A percentile compares a stretch with the other conserved stretches of the same genome.
phyloP scores from a whole-genome alignment of 306 rosid genomes.

The Ziziphus jujuba region DNA sequence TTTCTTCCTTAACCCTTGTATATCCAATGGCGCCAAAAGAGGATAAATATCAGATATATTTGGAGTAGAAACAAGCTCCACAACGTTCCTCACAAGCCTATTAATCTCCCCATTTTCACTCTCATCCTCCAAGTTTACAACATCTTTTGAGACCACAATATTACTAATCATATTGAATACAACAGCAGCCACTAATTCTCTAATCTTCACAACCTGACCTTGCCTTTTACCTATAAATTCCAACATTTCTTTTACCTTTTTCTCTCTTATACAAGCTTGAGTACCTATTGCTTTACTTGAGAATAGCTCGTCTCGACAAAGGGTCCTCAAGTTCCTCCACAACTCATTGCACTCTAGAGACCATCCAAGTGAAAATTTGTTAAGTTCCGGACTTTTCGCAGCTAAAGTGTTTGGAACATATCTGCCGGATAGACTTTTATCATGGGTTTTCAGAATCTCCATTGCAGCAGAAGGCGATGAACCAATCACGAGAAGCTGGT shows the following conservation, averaged over 20 bases:
- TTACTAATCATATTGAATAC: conserved; percentile 2
- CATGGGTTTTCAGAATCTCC: conserved; percentile 22
- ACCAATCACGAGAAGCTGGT: conserved; percentile 7
- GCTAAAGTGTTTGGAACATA: neutral
- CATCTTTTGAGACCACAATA: conserved; percentile 9
- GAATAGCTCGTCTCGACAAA: neutral
- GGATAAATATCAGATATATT: conserved; percentile 9
- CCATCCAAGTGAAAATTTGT: neutral
- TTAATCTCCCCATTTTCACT: neutral
- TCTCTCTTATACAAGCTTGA: conserved; percentile 12
- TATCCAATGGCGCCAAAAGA: neutral
- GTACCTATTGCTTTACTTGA: neutral
- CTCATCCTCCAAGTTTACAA: conserved; percentile 8
- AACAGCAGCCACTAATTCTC: neutral
- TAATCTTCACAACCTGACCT: conserved; percentile 4
- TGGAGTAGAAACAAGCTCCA: neutral
- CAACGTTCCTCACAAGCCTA: neutral
- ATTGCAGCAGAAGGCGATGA: conserved; percentile 16
- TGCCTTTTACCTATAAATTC: neutral
- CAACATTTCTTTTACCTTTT: conserved; percentile 12
- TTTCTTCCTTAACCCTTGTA: neutral
- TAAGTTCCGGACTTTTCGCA: neutral
- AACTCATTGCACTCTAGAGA: neutral
- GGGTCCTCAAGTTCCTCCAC: neutral
- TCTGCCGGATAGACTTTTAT: conserved; percentile 1